Evolutionary conservation across 768 basidiomycete species (phyloP).

Genomic region (Termitomyces sp.): DNA sequence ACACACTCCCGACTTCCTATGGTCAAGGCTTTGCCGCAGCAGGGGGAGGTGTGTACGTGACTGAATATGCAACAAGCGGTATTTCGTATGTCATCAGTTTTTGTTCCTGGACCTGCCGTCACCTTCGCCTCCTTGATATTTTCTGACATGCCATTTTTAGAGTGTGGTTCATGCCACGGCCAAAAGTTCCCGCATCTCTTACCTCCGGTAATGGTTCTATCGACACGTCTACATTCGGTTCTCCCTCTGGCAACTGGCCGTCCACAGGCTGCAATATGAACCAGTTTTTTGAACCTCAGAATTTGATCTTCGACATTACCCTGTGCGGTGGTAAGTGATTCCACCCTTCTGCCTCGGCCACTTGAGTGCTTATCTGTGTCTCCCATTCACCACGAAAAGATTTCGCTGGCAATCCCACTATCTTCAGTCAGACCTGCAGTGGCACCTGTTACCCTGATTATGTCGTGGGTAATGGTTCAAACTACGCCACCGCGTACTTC

Average conservation of each 20-base stretch:
- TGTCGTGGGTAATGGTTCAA: slow-evolving; percentile 60
- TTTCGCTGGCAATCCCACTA: slow-evolving; percentile 49
- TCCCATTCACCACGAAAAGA: slow-evolving; percentile 20
- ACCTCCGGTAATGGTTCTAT: slow-evolving; percentile 49
- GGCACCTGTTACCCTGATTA: slow-evolving; percentile 72
- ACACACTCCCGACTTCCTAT: slow-evolving; percentile 55
- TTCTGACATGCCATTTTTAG: slow-evolving; percentile 25
- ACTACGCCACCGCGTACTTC: slow-evolving; percentile 69
- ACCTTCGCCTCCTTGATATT: neutral
- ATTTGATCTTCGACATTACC: slow-evolving; percentile 73
- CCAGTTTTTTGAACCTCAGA: slow-evolving; percentile 58
- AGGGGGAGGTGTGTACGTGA: slow-evolving; percentile 75
- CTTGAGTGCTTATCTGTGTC: neutral
- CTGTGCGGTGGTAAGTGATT: slow-evolving; percentile 53
- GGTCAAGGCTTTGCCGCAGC: slow-evolving; percentile 63
- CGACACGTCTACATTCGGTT: slow-evolving; percentile 58
- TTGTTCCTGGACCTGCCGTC: neutral
- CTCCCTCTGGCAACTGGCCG: slow-evolving; percentile 71
- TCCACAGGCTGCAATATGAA: slow-evolving; percentile 51
- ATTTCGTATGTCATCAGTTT: slow-evolving; percentile 50
- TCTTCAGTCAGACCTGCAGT: slow-evolving; percentile 61
- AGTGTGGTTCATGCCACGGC: slow-evolving; percentile 64
- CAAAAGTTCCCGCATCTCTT: slow-evolving; percentile 46
- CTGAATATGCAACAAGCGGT: slow-evolving; percentile 64
- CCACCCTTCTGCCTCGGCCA: slow-evolving; percentile 10